Conservation (phyloP, 2,329 filamentous ascomycete species). For the Pyrenophora seminiperda region DNA sequence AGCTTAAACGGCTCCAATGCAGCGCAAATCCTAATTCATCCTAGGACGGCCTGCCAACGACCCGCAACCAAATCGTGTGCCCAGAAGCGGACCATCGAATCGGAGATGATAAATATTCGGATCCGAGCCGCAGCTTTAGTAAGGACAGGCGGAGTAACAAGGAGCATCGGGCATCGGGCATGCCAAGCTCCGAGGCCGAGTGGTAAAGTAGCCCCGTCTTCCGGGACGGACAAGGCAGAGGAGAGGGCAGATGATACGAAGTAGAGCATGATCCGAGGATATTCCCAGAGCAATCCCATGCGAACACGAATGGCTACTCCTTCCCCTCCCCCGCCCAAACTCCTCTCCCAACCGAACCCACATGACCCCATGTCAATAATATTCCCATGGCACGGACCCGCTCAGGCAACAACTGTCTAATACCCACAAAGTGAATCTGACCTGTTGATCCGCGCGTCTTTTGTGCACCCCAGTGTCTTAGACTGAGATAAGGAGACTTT, state of each 20-base stretch:
- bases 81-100: too few relatives aligned
- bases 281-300: conserved; percentile 1
- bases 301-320: conserved; percentile 7
- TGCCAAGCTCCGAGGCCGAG: conserved; percentile 7
- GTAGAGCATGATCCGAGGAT: background rate
- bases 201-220: background rate
- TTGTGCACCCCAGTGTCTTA: background rate
- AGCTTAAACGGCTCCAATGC: background rate
- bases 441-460: background rate
- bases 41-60: too few relatives aligned
- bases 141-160: background rate
- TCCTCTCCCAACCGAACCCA: conserved; percentile 4
- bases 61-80: too few relatives aligned
- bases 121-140: too few relatives aligned
- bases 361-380: conserved; percentile 4
- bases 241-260: too few relatives aligned
- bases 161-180: conserved; percentile 7
- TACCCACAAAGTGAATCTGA: background rate
- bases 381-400: background rate
- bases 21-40: too few relatives aligned
- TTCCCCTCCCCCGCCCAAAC: background rate
- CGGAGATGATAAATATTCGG: too few relatives aligned
- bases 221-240: conserved; percentile 1
- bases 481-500: conserved; percentile 19
- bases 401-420: too few relatives aligned